A percentile compares a stretch with the other conserved stretches of the same genome.
These are phyloP conservation scores for Gigaspora rosea DNA, from an alignment of 192 early-diverging fungal genomes.

Conservation along the genomic window DNA sequence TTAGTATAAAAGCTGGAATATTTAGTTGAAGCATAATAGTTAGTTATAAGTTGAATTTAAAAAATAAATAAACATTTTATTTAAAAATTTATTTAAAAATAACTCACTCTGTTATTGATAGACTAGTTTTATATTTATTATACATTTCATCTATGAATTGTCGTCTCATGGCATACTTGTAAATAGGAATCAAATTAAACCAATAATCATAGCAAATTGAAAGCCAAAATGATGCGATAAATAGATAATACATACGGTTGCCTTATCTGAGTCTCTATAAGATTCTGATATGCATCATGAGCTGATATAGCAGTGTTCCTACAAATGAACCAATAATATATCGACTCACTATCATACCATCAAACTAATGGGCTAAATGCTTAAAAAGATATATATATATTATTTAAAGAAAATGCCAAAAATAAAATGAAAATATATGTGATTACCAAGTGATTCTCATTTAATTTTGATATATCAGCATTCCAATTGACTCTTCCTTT, in stretches of 20 bases:
- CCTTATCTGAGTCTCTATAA: conserved; percentile 52
- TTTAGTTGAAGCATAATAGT: no score
- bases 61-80: no score
- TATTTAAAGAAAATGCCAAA: neutral
- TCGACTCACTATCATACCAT: conserved; percentile 72
- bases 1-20: no score
- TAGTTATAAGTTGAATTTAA: no score
- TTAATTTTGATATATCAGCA: conserved; percentile 37
- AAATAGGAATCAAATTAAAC: neutral
- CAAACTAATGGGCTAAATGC: conserved; percentile 67
- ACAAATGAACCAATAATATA: conserved; percentile 68
- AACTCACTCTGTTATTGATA: conserved; percentile 48
- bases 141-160: conserved; percentile 51
- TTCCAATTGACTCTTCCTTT: conserved; percentile 35
- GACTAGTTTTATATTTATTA: conserved; percentile 38
- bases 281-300: conserved; percentile 53
- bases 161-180: conserved; percentile 38
- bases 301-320: conserved; percentile 71
- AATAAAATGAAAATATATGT: conserved; percentile 1
- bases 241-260: conserved; percentile 52
- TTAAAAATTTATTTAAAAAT: no score
- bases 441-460: conserved; percentile 56
- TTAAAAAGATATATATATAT: conserved; percentile 35
- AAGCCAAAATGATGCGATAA: neutral
- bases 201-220: conserved; percentile 1